Evolutionary conservation across 169 alveolate species (phyloP), one percentile per base, ranked within the genome.

Genomic region (Plasmodium vinckei): DNA sequence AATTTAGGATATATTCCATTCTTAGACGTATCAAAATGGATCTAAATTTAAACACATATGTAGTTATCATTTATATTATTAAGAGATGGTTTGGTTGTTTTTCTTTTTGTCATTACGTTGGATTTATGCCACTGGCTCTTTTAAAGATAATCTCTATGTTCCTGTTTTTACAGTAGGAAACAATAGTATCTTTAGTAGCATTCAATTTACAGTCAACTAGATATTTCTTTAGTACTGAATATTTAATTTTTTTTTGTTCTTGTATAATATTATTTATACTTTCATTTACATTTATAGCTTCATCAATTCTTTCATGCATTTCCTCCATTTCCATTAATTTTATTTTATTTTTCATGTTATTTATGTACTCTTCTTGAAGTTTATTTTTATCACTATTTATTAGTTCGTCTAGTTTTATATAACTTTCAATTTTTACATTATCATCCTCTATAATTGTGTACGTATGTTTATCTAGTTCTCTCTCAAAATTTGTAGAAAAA

Each of bases 351-450:
- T 56, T 44, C 90, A 82, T 67, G n/a, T 25, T 68, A 49, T 65
- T 65, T 51, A 82, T 70, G 39, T 82, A 82, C 7, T 82, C 90
- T 5, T 82, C 84, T 54, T 82, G 90, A 46, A 70, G 47, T 56
- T 67, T 82, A 60, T 68, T 71, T 46, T 67, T 42, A 1, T 82
- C 82, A 33, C 57, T 71, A 39, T 82, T 54, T 27, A 82, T 47
- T 39, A 53, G 44, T 27, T 53, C 39, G 4, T 69, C 51, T 9
- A 46, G 9, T 17, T 15, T 15, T 19, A 10, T 13, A 5, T 5
- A 21, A 21, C 63, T 15, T 19, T 39, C 44, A 21, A 7, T 47
- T n/a, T 33, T 33, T n/a, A 49, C 17, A 17, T 5, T 2, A 17
- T 10, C 10, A 10, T 15, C 46, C 15, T 53, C 65, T 39, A 15